Conservation (phyloP, 2,329 filamentous ascomycete species). For the Atkinsonella texensis region DNA sequence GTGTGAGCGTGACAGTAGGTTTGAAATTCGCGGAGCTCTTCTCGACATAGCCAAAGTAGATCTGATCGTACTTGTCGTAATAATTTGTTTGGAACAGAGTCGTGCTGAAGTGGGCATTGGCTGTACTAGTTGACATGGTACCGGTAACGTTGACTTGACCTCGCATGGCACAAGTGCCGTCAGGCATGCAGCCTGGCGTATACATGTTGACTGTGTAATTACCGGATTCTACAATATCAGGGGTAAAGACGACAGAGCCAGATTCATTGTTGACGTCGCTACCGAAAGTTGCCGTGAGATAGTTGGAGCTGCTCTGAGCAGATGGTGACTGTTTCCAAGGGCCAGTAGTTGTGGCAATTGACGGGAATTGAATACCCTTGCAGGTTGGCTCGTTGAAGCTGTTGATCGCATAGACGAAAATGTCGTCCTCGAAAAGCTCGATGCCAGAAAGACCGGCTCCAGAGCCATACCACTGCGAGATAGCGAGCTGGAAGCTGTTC, state of each 20-base stretch:
- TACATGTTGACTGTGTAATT: conserved; percentile 88
- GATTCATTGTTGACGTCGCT: conserved; percentile 41
- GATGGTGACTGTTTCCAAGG: conserved; percentile 63
- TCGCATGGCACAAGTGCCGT: conserved; percentile 62
- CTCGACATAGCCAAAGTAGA: conserved; percentile 80
- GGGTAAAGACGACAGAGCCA: conserved; percentile 64
- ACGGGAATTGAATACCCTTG: conserved; percentile 46
- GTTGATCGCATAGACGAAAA: conserved; percentile 73
- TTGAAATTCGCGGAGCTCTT: conserved; percentile 60
- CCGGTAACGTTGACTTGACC: conserved; percentile 76
- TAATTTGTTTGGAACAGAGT: conserved; percentile 83
- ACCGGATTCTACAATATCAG: conserved; percentile 77
- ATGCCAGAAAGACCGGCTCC: conserved; percentile 81
- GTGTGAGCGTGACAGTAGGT: conserved; percentile 66
- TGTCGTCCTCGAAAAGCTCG: conserved; percentile 75
- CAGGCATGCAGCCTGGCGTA: conserved; percentile 79
- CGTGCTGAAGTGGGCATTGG: conserved; percentile 38
- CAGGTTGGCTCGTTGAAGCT: conserved; percentile 84
- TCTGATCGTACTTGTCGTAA: conserved; percentile 90
- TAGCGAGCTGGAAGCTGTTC: conserved; percentile 73
- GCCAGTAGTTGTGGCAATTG: conserved; percentile 57
- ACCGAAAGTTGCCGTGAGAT: conserved; percentile 57
- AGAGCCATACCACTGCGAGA: conserved; percentile 74
- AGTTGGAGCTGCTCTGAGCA: conserved; percentile 58
- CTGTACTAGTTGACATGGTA: conserved; percentile 43